Base-by-base conservation (phyloP, 768 basidiomycete genomes). In the Suillus luteus region DNA sequence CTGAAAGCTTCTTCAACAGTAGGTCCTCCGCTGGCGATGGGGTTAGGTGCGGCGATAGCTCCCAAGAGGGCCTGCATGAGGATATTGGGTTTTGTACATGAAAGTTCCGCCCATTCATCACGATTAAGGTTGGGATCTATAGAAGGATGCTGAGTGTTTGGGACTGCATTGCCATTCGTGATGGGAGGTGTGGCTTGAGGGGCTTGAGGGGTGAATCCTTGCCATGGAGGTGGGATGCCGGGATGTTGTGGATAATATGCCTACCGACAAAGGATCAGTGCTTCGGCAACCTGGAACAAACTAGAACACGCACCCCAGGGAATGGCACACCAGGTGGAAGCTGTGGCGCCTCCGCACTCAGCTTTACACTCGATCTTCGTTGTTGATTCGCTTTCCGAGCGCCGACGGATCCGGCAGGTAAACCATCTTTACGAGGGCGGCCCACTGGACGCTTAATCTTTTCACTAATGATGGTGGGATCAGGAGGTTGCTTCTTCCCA, bases 371-470 rank as follows among this genome's bases (percentile, higher is more conserved):
- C 71, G 76, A 72, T 65, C 82, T 81, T 57, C 79, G 71, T 15
- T 79, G 76, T 31, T 83, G 78, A 44, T 78, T 65, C 5, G 80
- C 71, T n/a, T 83, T 72, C 24, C 79, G 74, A 38, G 81, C 75
- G 15, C 75, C 80, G 7, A 89, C 85, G 11, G 89, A 88, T 14
- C 91, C 91, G 37, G 91, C 88, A 46, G 91, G 91, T 43, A 91
- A 82, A 0, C 92, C 92, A 68, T 93, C 91, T 74, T 93, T 92
- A 68, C 92, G 78, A 3, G 92, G 92, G 15, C 92, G 81, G 1
- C 92, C 92, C 2, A 93, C 91, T 17, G 92, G 92, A 52, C 92
- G 80, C 73, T 91, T 92, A 60, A 85, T 75, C 75, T 89, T 90
- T 33, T 84, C 80, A 2, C 82, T 78, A 0, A 77, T 66, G 12